Conservation (phyloP, 805 yeast species). For the Wickerhamomyces strasburgensis region DNA sequence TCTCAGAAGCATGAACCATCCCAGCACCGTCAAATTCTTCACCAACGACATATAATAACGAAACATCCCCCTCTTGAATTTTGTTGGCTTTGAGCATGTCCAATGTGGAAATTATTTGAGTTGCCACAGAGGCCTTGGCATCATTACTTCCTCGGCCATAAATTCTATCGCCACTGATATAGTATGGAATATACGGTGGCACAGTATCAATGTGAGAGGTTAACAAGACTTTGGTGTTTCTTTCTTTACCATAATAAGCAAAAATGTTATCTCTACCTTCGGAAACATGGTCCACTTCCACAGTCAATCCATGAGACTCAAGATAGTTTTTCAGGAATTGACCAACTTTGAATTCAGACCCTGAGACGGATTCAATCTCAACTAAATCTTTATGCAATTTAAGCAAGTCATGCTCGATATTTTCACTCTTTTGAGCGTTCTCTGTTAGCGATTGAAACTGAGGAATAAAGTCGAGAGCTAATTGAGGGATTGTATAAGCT, state of each 20-base stretch:
- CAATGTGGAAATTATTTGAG: slow-evolving; percentile 52
- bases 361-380: slow-evolving; percentile 22
- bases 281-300: slow-evolving; percentile 38
- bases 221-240: slow-evolving; percentile 42
- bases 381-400: slow-evolving; percentile 23
- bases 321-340: slow-evolving; percentile 15
- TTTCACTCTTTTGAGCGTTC: not conserved
- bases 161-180: slow-evolving; percentile 39
- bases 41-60: slow-evolving; percentile 60
- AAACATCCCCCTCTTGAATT: slow-evolving; percentile 49
- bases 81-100: slow-evolving; percentile 36
- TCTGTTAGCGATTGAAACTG: slow-evolving; percentile 3
- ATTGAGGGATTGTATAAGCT: slow-evolving; percentile 7
- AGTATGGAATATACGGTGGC: slow-evolving; percentile 57
- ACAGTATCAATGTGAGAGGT: slow-evolving; percentile 72
- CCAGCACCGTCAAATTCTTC: slow-evolving; percentile 69
- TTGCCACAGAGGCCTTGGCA: slow-evolving; percentile 67
- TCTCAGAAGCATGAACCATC: slow-evolving; percentile 40
- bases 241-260: slow-evolving; percentile 46
- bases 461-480: slow-evolving; percentile 3
- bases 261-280: slow-evolving; percentile 44
- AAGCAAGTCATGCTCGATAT: slow-evolving; percentile 19
- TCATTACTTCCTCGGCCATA: slow-evolving; percentile 67
- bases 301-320: slow-evolving; percentile 40
- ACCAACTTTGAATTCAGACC: slow-evolving; percentile 18